These are phyloP conservation scores for Talaromyces sp. DNA, from an alignment of 2,329 filamentous ascomycete genomes.

Conservation along the genomic window DNA sequence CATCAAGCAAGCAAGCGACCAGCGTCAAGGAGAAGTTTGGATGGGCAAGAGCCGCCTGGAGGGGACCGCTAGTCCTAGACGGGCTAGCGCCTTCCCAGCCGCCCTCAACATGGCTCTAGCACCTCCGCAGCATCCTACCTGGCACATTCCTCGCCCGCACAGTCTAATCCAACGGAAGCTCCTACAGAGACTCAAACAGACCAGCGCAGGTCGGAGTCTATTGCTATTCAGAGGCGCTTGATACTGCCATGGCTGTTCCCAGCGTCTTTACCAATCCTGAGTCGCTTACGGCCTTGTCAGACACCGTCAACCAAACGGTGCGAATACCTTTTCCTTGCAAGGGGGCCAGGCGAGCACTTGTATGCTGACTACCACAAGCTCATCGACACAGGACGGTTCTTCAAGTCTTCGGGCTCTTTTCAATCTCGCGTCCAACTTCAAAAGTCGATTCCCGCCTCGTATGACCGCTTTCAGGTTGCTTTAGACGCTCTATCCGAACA, in stretches of 20 bases:
- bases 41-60: conserved; percentile 24
- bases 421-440: conserved; percentile 31
- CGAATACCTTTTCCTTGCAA: conserved; percentile 2
- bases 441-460: conserved; percentile 30
- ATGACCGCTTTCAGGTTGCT: conserved; percentile 35
- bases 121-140: not conserved
- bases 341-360: not conserved
- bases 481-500: conserved; percentile 37
- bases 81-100: conserved; percentile 3
- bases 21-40: conserved; percentile 19
- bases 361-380: conserved; percentile 23
- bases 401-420: conserved; percentile 30
- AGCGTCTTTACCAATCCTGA: conserved; percentile 21
- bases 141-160: not conserved
- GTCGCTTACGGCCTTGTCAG: conserved; percentile 30
- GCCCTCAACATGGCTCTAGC: not conserved
- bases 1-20: conserved; percentile 11
- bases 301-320: conserved; percentile 34
- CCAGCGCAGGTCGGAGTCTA: not conserved
- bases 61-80: conserved; percentile 16
- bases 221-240: not conserved
- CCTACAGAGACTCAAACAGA: not conserved
- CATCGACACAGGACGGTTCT: conserved; percentile 37
- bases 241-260: not conserved
- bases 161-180: not conserved